Evolutionary conservation across 108 stramenopile species (phyloP), one percentile per base, ranked within the genome.

Genomic region (Skeletonema menzelii): DNA sequence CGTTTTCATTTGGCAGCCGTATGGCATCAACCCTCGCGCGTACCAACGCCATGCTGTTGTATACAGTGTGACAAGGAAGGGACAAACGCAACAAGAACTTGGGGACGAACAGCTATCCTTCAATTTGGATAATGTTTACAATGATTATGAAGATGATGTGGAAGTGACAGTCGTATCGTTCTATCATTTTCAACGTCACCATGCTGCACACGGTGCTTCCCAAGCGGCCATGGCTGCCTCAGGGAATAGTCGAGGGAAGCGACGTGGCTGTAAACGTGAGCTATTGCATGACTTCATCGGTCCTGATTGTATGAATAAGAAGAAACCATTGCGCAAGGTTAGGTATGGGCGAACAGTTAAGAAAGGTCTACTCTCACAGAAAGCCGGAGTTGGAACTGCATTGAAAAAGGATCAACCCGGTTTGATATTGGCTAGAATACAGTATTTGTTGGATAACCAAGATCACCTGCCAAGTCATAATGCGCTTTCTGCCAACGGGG

Each of bases 11-110:
- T 84, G 83, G 83, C 79, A 77, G 47, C 22, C 68, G 4, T 79
- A 78, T 65, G 83, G 83, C 1, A 72, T 80, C 19, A 76, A 73
- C 27, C 79, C 79, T 14, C 64, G 74, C 10, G 75, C 83, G 4
- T 84, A 80, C 38, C 83, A 84, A 62, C 59, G 77, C 12, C 83
- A 84, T 56, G 83, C 73, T 1, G 78, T 84, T 15, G 79, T 84
- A 34, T 59, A 59, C 28, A 69, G 68, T 30, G 76, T 81, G 19
- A 60, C 60, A 17, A 56, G 60, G 60, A 61, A 56, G 19, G 69
- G 55, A 22, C 49, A 53, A 53, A 53, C 49, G 17, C 20, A 53
- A 53, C 49, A 53, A 22, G 20, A 53, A 30, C 32, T 61, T 44
- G 68, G 46, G 13, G 30, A 62, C 35, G 72, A 73, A 30, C 64